Base-by-base conservation (phyloP, 1,284 basidiomycete genomes). In the Ceratobasidium sp. region DNA sequence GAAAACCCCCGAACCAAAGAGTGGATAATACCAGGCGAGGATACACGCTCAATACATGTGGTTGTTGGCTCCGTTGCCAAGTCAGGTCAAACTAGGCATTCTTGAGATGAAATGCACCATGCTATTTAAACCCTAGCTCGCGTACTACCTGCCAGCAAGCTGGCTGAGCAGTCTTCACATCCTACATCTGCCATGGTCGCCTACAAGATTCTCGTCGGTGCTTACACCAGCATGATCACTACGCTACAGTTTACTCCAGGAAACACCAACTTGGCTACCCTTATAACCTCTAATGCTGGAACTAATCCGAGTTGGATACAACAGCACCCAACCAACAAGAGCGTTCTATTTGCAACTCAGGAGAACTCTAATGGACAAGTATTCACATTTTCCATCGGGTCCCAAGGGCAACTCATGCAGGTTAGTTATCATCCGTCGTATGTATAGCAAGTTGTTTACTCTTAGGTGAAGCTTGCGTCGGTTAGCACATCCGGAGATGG, bases 171-270 rank as follows among this genome's bases (percentile, higher is more conserved):
- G 26, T 33, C 57, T 38, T 28, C 20, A 3, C 4, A 33, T 6
- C 38, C 57, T 59, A 38, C 10, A 4, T 38, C 23, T 64, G 15
- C 33, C 33, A 33, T 33, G 33, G 33, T 33, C 33, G 33, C 33
- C 33, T 75, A 73, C 56, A 78, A 65, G 38, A 71, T 80, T 65
- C 74, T 80, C n/a, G 78, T 77, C 33, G 78, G 79, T 10, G 76
- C 78, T 0, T 80, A 80, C 57, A 59, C 74, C 15, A 59, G 67
- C 54, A 23, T 77, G 7, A 77, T 80, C 54, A 80, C 79, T 13
- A 66, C 79, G 12, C 42, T 80, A 3, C 59, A 67, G 15, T 80
- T 79, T 56, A 78, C 48, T 38, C 64, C 77, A 20, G 44, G 50
- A 33, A 74, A 50, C 66, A 56, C 57, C 50, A 66, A 59, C n/a